These are phyloP conservation scores for Phytophthora kernoviae DNA, from an alignment of 352 stramenopile genomes.

Conservation along the genomic window DNA sequence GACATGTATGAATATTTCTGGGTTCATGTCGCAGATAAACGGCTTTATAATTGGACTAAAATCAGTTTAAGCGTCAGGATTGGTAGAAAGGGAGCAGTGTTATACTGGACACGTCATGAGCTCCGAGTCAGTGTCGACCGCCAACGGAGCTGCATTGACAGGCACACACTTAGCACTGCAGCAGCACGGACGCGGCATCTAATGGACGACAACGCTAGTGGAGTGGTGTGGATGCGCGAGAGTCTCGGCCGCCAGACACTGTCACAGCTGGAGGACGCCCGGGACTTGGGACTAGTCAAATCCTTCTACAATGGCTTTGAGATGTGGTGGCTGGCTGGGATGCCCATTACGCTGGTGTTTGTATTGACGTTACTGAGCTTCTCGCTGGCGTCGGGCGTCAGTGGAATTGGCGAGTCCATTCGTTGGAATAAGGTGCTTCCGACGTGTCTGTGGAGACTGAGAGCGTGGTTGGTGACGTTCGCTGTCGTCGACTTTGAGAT, in stretches of 20 bases:
- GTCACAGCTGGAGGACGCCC: conserved; percentile 42
- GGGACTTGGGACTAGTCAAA: conserved; percentile 38
- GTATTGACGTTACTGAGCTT: conserved; percentile 77
- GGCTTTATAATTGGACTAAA: conserved; percentile 14
- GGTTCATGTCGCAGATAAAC: background rate
- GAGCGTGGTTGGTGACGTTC: conserved; percentile 17
- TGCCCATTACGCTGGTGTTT: conserved; percentile 76
- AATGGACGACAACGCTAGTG: conserved; percentile 79
- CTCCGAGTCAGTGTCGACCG: conserved; percentile 7
- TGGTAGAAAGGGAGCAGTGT: conserved; percentile 21
- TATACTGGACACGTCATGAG: conserved; percentile 31
- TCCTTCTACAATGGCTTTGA: conserved; percentile 85
- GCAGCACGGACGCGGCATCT: no score
- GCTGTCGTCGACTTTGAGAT: conserved; percentile 11
- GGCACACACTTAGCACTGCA: conserved; percentile 1
- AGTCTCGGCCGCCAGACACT: conserved; percentile 63
- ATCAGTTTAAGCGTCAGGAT: conserved; percentile 8
- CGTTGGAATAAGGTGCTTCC: conserved; percentile 28
- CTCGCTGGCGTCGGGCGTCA: conserved; percentile 65
- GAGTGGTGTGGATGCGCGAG: conserved; percentile 55
- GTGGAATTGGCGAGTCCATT: conserved; percentile 51
- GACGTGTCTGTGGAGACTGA: conserved; percentile 8
- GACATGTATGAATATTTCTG: background rate
- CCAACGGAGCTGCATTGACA: conserved; percentile 15
- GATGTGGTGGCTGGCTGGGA: conserved; percentile 86